Percentiles rank a stretch among this genome's conserved stretches.
Conservation (phyloP, 2,329 filamentous ascomycete species). For the Fusarium praegraminearum region DNA sequence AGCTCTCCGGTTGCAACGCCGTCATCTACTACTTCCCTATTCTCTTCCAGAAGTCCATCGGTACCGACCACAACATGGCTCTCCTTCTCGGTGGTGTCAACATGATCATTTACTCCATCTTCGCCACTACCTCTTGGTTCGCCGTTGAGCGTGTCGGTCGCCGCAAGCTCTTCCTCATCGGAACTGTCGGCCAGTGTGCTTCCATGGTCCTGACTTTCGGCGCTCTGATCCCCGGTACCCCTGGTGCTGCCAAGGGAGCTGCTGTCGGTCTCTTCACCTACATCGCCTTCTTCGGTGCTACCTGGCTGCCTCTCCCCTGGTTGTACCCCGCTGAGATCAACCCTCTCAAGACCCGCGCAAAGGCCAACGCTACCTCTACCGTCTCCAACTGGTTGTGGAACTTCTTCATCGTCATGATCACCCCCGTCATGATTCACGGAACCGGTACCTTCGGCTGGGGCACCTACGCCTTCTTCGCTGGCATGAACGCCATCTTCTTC, state of each 20-base stretch:
- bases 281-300: slow-evolving; percentile 76
- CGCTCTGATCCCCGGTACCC: slow-evolving; percentile 71
- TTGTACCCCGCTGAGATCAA: slow-evolving; percentile 72
- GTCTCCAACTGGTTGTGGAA: slow-evolving; percentile 74
- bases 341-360: slow-evolving; percentile 67
- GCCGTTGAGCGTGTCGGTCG: slow-evolving; percentile 61
- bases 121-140: slow-evolving; percentile 67
- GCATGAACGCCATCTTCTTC: slow-evolving; percentile 63
- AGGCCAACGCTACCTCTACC: slow-evolving; percentile 68
- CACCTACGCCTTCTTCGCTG: slow-evolving; percentile 64
- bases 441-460: slow-evolving; percentile 64
- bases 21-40: slow-evolving; percentile 73
- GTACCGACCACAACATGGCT: slow-evolving; percentile 56
- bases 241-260: slow-evolving; percentile 70
- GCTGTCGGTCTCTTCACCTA: slow-evolving; percentile 77
- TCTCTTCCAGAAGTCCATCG: slow-evolving; percentile 58
- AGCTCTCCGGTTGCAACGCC: slow-evolving; percentile 70
- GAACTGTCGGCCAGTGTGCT: slow-evolving; percentile 61
- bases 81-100: slow-evolving; percentile 65
- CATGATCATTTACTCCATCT: slow-evolving; percentile 68
- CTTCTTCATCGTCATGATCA: slow-evolving; percentile 80
- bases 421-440: slow-evolving; percentile 74
- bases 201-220: slow-evolving; percentile 73
- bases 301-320: slow-evolving; percentile 72
- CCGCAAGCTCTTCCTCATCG: slow-evolving; percentile 60